Conservation (phyloP, 2,329 filamentous ascomycete species). For the Pseudogymnoascus sp. region DNA sequence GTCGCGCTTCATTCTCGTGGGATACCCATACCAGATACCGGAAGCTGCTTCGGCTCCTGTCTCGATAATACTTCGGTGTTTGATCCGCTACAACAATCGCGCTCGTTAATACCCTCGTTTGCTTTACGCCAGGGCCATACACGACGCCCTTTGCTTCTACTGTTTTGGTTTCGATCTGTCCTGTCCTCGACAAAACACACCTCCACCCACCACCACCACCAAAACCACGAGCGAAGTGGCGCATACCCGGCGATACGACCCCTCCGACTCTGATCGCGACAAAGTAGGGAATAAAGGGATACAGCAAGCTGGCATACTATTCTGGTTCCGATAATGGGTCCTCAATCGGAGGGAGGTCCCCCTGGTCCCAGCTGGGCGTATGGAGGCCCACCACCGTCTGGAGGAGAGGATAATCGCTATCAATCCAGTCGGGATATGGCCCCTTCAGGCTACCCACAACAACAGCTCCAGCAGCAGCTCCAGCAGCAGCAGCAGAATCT, state of each 20-base stretch:
- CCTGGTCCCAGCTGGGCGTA: slow-evolving; percentile 23
- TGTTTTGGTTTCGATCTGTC: neutral
- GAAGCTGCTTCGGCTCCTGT: neutral
- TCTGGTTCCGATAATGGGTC: slow-evolving; percentile 23
- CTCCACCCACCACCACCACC: slow-evolving; percentile 10
- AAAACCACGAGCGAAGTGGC: slow-evolving; percentile 15
- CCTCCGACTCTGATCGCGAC: slow-evolving; percentile 7
- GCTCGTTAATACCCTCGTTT: neutral
- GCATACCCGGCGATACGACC: slow-evolving; percentile 12
- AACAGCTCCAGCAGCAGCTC: neutral
- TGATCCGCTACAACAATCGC: neutral
- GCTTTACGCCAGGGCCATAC: neutral
- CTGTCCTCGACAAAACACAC: slow-evolving; percentile 11
- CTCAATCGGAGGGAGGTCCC: slow-evolving; percentile 29
- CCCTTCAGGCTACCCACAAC: slow-evolving; percentile 3
- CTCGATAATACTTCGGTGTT: neutral
- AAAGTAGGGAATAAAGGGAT: neutral
- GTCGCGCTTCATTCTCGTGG: neutral
- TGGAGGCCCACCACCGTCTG: slow-evolving; percentile 12
- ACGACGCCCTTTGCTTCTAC: neutral
- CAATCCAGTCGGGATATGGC: slow-evolving; percentile 19
- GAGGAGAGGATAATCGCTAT: slow-evolving; percentile 13
- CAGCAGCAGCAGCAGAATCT: slow-evolving; percentile 3
- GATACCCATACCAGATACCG: neutral
- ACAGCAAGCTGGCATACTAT: neutral